These are phyloP conservation scores for Intubia oerlemansii DNA, from an alignment of 2,329 filamentous ascomycete genomes.

Conservation along the genomic window DNA sequence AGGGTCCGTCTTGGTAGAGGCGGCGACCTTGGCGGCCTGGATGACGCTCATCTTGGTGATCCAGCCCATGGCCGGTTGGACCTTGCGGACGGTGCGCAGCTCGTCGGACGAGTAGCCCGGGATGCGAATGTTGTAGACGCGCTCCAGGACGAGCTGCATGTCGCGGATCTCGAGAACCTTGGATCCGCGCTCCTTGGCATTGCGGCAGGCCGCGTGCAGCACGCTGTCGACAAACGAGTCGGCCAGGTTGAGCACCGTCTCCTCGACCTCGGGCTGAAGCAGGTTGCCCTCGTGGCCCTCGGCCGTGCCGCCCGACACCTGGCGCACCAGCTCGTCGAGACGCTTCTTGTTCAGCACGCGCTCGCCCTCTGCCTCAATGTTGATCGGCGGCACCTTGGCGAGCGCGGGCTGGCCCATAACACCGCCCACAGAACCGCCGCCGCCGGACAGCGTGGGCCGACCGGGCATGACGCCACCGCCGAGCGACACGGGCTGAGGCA, in stretches of 20 bases:
- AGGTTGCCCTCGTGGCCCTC: slow-evolving; percentile 55
- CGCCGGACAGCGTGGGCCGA: slow-evolving; percentile 70
- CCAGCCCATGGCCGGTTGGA: slow-evolving; percentile 73
- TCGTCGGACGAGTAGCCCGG: slow-evolving; percentile 91
- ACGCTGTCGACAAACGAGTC: slow-evolving; percentile 93
- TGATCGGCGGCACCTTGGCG: slow-evolving; percentile 59
- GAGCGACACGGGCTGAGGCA: slow-evolving; percentile 54
- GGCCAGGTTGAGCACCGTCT: slow-evolving; percentile 76
- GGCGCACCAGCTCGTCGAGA: slow-evolving; percentile 80
- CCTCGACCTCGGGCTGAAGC: slow-evolving; percentile 82
- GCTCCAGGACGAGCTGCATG: slow-evolving; percentile 63
- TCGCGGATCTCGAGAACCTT: slow-evolving; percentile 80
- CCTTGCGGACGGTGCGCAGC: slow-evolving; percentile 80
- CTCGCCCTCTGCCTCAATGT: slow-evolving; percentile 79
- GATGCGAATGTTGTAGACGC: slow-evolving; percentile 77
- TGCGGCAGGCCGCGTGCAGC: slow-evolving; percentile 65
- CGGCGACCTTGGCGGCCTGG: slow-evolving; percentile 74
- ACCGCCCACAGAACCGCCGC: slow-evolving; percentile 54
- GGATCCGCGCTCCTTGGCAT: slow-evolving; percentile 81
- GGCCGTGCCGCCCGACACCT: slow-evolving; percentile 66
- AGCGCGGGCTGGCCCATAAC: slow-evolving; percentile 78
- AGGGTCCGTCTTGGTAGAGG: slow-evolving; percentile 13
- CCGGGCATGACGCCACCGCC: slow-evolving; percentile 35
- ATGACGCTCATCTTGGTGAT: slow-evolving; percentile 95
- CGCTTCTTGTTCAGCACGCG: slow-evolving; percentile 95